Percentiles rank a stretch among this genome's conserved stretches.
These are phyloP conservation scores for Amanita rubescens DNA, from an alignment of 768 basidiomycete species.

Conservation along the genomic window DNA sequence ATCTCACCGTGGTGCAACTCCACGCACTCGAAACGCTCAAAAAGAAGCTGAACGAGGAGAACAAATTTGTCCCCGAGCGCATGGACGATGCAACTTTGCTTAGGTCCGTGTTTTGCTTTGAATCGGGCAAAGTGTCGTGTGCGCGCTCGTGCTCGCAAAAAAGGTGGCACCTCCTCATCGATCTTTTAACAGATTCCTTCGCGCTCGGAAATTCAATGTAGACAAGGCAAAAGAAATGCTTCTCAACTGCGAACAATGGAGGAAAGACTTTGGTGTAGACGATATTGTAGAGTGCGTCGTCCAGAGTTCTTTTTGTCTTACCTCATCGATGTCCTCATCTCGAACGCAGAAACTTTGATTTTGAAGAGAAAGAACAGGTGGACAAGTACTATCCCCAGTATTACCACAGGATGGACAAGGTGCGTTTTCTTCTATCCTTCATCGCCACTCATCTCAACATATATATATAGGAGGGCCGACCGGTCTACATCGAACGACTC, in stretches of 20 bases:
- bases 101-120: constrained; percentile 28
- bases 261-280: constrained; percentile 77
- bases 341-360: constrained; percentile 66
- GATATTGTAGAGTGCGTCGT: constrained; percentile 55
- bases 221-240: constrained; percentile 80
- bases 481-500: constrained; percentile 90
- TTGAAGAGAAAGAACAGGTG: constrained; percentile 74
- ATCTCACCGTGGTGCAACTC: constrained; percentile 54
- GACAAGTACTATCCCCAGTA: constrained; percentile 93
- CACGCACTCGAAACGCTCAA: constrained; percentile 62
- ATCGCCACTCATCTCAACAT: not conserved
- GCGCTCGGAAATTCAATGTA: constrained; percentile 91
- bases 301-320: not conserved
- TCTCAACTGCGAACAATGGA: constrained; percentile 77
- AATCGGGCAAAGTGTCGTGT: not conserved
- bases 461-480: constrained; percentile 76
- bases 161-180: too few species aligned
- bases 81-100: constrained; percentile 68
- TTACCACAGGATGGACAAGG: constrained; percentile 95
- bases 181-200: constrained; percentile 59
- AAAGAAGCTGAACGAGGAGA: constrained; percentile 53
- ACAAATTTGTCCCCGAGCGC: constrained; percentile 49
- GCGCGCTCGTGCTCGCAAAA: not conserved
- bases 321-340: constrained; percentile 6
- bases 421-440: constrained; percentile 22